phyloP scores from a whole-genome alignment of 2,329 filamentous ascomycete species.

The Akanthomyces lecanii region DNA sequence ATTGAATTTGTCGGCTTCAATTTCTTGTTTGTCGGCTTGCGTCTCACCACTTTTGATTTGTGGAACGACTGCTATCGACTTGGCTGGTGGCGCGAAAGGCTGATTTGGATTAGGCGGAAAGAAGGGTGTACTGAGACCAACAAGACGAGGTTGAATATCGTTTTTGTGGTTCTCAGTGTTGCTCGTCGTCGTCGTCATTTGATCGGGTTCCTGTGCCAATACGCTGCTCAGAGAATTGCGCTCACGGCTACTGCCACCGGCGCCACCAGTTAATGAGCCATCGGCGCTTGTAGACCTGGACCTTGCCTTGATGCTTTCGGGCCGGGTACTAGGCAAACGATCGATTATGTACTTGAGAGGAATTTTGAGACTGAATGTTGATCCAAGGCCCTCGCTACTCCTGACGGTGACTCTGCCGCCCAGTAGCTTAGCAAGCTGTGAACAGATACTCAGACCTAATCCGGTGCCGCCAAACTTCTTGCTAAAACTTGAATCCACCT shows the following conservation, averaged over 20 bases:
- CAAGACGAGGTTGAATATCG: conserved; percentile 63
- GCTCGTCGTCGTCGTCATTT: conserved; percentile 10
- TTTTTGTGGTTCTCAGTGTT: conserved; percentile 45
- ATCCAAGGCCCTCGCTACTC: conserved; percentile 70
- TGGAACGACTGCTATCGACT: conserved; percentile 17
- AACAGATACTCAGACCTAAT: conserved; percentile 82
- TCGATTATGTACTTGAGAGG: conserved; percentile 74
- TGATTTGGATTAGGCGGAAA: conserved; percentile 49
- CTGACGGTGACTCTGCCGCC: conserved; percentile 68
- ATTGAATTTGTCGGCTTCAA: conserved; percentile 57
- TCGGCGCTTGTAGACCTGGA: conserved; percentile 47
- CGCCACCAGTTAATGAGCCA: conserved; percentile 5
- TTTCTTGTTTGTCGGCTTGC: conserved; percentile 60
- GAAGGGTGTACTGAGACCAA: conserved; percentile 80
- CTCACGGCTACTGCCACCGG: background rate
- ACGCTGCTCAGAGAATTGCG: conserved; percentile 12
- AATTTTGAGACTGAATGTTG: conserved; percentile 77
- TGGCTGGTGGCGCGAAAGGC: background rate
- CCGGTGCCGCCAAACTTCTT: conserved; percentile 90
- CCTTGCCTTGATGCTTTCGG: conserved; percentile 25
- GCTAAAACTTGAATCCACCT: conserved; percentile 83
- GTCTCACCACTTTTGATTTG: conserved; percentile 47
- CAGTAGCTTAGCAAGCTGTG: conserved; percentile 81
- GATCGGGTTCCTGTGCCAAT: conserved; percentile 5
- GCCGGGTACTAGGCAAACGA: conserved; percentile 37